Conservation (phyloP, 306 rosid genomes). For the Adenanthera pavonina region DNA sequence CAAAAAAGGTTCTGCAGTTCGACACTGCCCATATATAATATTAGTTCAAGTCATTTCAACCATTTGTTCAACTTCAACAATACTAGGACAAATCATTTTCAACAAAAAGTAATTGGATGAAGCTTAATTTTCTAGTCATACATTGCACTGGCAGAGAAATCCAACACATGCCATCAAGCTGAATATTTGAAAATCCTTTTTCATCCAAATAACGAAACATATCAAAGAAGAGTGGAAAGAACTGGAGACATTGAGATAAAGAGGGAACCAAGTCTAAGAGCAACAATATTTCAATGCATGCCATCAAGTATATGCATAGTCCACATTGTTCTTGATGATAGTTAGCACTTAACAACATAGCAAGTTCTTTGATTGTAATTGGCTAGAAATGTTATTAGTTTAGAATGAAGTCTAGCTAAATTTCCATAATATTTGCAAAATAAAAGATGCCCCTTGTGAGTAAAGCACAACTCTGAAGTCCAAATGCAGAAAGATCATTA, state of each 20-base stretch:
- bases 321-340: conserved; percentile 3
- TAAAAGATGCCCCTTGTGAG: not conserved
- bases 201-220: not conserved
- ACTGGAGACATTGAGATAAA: not conserved
- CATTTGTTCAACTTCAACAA: no score
- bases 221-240: not conserved
- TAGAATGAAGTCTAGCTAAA: not conserved
- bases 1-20: not conserved
- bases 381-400: not conserved
- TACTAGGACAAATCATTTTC: not conserved
- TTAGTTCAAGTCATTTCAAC: not conserved
- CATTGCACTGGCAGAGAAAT: not conserved
- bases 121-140: not conserved
- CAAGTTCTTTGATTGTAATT: not conserved
- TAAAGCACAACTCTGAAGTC: not conserved
- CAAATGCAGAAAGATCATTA: conserved; percentile 16
- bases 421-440: not conserved
- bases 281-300: conserved; percentile 4
- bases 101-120: conserved; percentile 12
- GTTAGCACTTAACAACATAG: not conserved
- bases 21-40: not conserved
- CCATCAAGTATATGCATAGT: not conserved
- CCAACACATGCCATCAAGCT: conserved; percentile 17
- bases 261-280: not conserved
- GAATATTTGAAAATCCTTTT: not conserved